Evolutionary conservation across 768 basidiomycete genomes (phyloP).

Genomic region (Heimioporus sp.): DNA sequence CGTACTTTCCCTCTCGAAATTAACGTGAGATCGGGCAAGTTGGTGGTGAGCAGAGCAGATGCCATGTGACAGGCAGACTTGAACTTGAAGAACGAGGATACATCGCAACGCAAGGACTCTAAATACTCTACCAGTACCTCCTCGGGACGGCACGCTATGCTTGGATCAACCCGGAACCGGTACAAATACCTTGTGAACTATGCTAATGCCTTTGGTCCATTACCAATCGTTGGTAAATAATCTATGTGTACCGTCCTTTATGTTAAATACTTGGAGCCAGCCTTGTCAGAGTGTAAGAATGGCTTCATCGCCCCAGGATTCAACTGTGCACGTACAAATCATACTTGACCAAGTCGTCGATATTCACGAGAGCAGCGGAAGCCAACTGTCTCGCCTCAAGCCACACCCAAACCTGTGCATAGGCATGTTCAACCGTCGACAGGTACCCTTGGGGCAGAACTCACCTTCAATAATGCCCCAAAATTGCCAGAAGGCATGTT

Average conservation of each 20-base stretch:
- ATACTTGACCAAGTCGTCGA: constrained; percentile 84
- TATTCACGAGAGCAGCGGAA: constrained; percentile 70
- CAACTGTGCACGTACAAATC: constrained; percentile 67
- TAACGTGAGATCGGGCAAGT: constrained; percentile 62
- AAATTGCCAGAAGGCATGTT: constrained; percentile 69
- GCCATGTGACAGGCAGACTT: constrained; percentile 16
- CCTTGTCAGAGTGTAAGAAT: constrained; percentile 34
- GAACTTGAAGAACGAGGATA: neutral
- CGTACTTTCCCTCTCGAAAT: constrained; percentile 94
- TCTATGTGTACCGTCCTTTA: constrained; percentile 9
- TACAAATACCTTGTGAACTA: constrained; percentile 3
- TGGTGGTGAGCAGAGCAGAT: constrained; percentile 47
- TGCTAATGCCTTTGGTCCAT: constrained; percentile 15
- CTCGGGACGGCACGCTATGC: constrained; percentile 14
- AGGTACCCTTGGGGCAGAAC: constrained; percentile 12
- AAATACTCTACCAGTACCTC: constrained; percentile 2
- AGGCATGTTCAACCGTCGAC: neutral
- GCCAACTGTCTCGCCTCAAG: constrained; percentile 90
- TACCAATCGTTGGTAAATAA: constrained; percentile 5
- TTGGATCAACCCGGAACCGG: constrained; percentile 9
- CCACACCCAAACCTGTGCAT: constrained; percentile 81
- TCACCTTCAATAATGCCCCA: constrained; percentile 85
- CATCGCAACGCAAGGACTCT: constrained; percentile 2
- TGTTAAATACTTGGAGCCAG: constrained; percentile 47
- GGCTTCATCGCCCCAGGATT: neutral